Percentiles rank a stretch among this genome's conserved stretches.
These are phyloP conservation scores for Scheffersomyces lignosus DNA, from an alignment of 805 yeast genomes.

Conservation along the genomic window DNA sequence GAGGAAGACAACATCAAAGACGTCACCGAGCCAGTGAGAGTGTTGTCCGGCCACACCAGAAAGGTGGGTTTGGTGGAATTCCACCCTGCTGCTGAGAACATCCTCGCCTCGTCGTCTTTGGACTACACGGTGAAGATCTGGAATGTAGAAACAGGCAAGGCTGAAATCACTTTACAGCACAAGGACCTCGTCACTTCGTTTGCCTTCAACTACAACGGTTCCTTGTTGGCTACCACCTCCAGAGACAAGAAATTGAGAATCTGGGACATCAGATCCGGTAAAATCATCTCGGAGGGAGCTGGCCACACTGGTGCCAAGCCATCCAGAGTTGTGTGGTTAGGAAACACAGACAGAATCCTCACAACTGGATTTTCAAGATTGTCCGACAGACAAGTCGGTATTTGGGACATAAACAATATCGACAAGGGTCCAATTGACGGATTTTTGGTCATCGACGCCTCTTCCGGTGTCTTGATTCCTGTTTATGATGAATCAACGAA, in stretches of 20 bases:
- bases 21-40: conserved; percentile 62
- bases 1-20: conserved; percentile 61
- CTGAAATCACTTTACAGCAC: conserved; percentile 73
- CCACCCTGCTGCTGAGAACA: conserved; percentile 86
- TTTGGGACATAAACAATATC: conserved; percentile 83
- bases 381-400: conserved; percentile 92
- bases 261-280: conserved; percentile 84
- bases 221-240: conserved; percentile 80
- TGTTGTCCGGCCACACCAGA: conserved; percentile 81
- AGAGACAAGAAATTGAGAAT: conserved; percentile 88
- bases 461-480: conserved; percentile 94
- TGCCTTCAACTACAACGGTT: conserved; percentile 87
- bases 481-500: conserved; percentile 79
- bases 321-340: conserved; percentile 87
- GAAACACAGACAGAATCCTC: conserved; percentile 76
- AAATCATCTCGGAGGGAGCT: conserved; percentile 75
- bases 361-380: conserved; percentile 94
- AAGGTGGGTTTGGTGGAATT: conserved; percentile 91
- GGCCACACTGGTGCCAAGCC: conserved; percentile 95
- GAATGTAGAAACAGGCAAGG: conserved; percentile 78
- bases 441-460: conserved; percentile 79
- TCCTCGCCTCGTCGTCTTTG: conserved; percentile 85
- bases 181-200: conserved; percentile 92
- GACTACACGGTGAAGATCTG: conserved; percentile 92
- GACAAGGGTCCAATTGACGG: conserved; percentile 87